Base-by-base conservation (phyloP, 768 basidiomycete species). In the Tylopilus plumbeoviolaceoides region DNA sequence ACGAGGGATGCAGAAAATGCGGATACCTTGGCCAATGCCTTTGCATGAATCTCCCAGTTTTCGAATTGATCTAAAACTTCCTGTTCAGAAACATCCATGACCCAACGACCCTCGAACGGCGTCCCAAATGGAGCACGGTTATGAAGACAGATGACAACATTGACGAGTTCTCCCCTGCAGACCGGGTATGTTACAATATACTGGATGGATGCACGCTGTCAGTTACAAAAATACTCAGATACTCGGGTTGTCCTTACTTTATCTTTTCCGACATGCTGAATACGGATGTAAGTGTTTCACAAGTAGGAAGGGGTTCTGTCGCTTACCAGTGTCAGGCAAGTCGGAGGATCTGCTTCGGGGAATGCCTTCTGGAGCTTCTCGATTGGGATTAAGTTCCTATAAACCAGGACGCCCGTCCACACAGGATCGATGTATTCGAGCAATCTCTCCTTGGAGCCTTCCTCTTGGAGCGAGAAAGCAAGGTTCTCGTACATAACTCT, bases 181-280 rank as follows among this genome's bases (percentile, higher is more conserved):
- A 76, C 62, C 5, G 76, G 74, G 54, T 70, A 77, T 3, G 63
- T 50, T 1, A 79, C 68, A 5, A 76, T 51, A 48, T 75, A 68
- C 78, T 79, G 40, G 4, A 38, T n/a, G 44, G 10, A 23, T 4
- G 31, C 18, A 38, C 10, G 15, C 44, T 48, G 45, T 53, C 35
- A 57, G 50, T 18, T 4, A 20, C 10, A 17, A 31, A 23, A 20
- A 14, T 4, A 8, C 20, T 47, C 2, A 18, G 30, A 8, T 20
- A 40, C 44, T 46, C 36, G 38, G 23, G 10, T 46, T 5, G 0
- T 10, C 20, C 53, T 28, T 38, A 47, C 57, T 42, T 59, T 46
- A 14, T 57, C 44, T 48, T 63, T 64, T 33, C 65, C 63, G 42
- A 63, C 50, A 53, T 63, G 51, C 69, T 65, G 21, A 23, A 38